A percentile compares a stretch with the other conserved stretches of the same genome.
These are phyloP conservation scores for Biscogniauxia marginata DNA, from an alignment of 2,329 filamentous ascomycete genomes.

Conservation along the genomic window DNA sequence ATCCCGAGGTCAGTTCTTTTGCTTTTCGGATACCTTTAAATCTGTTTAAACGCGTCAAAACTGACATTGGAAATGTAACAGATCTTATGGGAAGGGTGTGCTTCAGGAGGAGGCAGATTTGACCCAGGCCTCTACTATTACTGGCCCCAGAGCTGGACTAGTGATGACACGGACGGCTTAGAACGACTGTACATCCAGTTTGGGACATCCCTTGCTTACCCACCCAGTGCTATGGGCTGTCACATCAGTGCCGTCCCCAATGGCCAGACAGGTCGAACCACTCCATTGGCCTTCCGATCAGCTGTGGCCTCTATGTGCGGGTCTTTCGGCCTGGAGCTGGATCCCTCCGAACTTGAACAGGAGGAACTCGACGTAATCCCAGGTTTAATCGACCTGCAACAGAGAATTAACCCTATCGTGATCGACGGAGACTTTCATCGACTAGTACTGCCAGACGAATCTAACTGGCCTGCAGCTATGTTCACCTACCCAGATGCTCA, in stretches of 20 bases:
- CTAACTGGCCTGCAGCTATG: conserved; percentile 61
- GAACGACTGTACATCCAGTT: conserved; percentile 62
- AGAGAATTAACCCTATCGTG: conserved; percentile 58
- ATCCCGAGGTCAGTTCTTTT: conserved; percentile 44
- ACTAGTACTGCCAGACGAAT: conserved; percentile 54
- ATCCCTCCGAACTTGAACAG: conserved; percentile 50
- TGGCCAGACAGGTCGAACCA: conserved; percentile 52
- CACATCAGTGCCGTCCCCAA: conserved; percentile 63
- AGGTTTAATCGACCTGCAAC: conserved; percentile 50
- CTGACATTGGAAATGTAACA: not conserved
- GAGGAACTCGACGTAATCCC: conserved; percentile 56
- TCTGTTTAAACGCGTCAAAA: not conserved
- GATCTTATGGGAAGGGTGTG: conserved; percentile 66
- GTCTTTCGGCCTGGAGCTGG: conserved; percentile 63
- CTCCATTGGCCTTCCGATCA: conserved; percentile 58
- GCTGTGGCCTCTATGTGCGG: conserved; percentile 70
- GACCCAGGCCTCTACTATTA: conserved; percentile 63
- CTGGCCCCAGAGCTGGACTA: conserved; percentile 66
- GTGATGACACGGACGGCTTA: conserved; percentile 62
- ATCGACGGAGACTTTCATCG: conserved; percentile 60
- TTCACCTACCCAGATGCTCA: conserved; percentile 53
- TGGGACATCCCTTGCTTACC: conserved; percentile 62
- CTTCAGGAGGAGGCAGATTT: conserved; percentile 63
- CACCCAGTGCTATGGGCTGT: conserved; percentile 63
- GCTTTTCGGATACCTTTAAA: not conserved